Base-by-base conservation (phyloP, 306 rosid species). In the Prunus mume region DNA sequence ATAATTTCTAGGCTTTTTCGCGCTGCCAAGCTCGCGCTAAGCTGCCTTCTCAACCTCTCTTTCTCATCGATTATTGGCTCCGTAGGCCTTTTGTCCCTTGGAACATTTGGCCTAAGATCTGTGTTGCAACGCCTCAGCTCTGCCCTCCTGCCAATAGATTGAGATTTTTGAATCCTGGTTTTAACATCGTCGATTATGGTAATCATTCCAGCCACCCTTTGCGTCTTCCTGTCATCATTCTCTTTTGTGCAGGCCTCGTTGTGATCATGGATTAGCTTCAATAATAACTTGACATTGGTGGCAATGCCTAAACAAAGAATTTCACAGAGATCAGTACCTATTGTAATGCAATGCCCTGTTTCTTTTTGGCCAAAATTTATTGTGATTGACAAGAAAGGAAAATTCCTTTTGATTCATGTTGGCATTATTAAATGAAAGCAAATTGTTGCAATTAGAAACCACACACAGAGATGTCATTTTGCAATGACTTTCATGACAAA, bases 201-300 rank as follows among this genome's bases (percentile, higher is more conserved):
- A 63, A 92, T 82, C 92, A 95, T 95, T 58, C 97, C 98, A 55
- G 90, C 87, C 80, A 91, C 85, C 87, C 97, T 95, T 43, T 90
- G 90, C 30, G 73, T 55, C 75, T 75, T 92, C 7, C 97, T 71
- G 28, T 83, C 97, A 30, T 84, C 84, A 3, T 82, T 81, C 18
- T 89, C 96, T 76, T 77, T 95, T 13, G 81, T 10, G 72, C 71
- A n/a, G 15, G 82, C 87, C 76, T 84, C 96, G 68, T 89, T 89
- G 22, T 90, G 92, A 38, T 95, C 97, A 74, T 95, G 92, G 81
- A 95, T 82, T 9, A 92, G 71, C 76, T 92, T 95, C 73, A 95
- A 62, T 50, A 95, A 79, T 27, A 89, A 69, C 91, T 84, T 92
- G 3, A 91, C 90, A 80, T 87, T 88, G 2, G 90, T 75, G 41